phyloP scores from a whole-genome alignment of 441 rosid species.

The Bruguiera hainesii region DNA sequence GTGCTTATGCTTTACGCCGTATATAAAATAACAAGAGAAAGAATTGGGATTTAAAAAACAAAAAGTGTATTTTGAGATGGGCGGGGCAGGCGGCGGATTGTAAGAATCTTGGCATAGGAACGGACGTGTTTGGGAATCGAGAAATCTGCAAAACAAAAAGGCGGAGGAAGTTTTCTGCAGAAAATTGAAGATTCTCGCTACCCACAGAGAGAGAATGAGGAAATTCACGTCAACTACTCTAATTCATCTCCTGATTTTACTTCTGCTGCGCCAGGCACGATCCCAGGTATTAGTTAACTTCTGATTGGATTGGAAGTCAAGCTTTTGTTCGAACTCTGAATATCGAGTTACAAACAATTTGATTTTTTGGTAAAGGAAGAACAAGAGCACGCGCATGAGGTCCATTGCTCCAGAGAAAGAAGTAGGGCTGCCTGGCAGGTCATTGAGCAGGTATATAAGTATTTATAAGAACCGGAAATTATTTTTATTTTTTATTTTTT shows the following conservation, averaged over 20 bases:
- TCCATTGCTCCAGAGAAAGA: constrained; percentile 92
- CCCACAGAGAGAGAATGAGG: constrained; percentile 17
- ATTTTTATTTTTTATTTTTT: too few relatives aligned
- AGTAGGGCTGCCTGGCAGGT: constrained; percentile 82
- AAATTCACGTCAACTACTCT: constrained; percentile 6
- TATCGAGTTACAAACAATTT: too few relatives aligned
- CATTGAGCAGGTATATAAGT: constrained; percentile 59
- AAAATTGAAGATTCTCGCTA: background rate
- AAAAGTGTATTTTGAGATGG: too few relatives aligned
- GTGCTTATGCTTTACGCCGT: too few relatives aligned
- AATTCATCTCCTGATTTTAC: constrained; percentile 11
- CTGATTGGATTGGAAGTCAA: too few relatives aligned
- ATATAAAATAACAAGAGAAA: too few relatives aligned
- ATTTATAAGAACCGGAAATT: background rate
- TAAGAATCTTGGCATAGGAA: background rate
- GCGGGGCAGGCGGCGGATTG: too few relatives aligned
- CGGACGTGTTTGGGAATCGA: too few relatives aligned
- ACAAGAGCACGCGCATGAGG: constrained; percentile 39
- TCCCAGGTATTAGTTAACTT: constrained; percentile 19
- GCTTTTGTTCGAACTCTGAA: too few relatives aligned
- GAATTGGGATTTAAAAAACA: too few relatives aligned
- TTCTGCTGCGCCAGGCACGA: constrained; percentile 8
- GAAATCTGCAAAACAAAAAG: constrained; percentile 14
- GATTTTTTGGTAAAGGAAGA: constrained; percentile 29
- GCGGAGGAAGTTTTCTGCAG: background rate